Base-by-base conservation (phyloP, 208 protist species). In the Trypanosoma caninum region DNA sequence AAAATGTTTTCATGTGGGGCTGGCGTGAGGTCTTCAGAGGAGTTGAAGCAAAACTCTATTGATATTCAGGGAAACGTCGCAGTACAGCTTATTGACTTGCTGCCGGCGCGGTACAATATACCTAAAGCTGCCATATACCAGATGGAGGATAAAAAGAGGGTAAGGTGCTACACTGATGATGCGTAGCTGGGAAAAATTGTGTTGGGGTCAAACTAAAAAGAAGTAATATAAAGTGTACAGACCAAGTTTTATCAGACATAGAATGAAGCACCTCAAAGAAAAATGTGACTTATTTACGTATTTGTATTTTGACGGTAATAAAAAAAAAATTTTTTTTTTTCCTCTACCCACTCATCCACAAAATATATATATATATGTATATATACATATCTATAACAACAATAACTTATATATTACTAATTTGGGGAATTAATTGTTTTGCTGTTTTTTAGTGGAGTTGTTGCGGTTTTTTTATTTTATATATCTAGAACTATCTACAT, bases 1-100 rank as follows among this genome's bases (percentile, higher is more conserved):
- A 95, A 95, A 71, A 62, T 74, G 23, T 95, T 93, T 55, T 78
- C 86, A 1, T 91, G 89, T 40, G 89, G 89, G n/a, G 85, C 66
- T 20, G 85, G 89, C 55, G 78, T 95, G 45, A 77, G 70, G 1
- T 63, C 75, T 0, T 76, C 80, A 2, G 82, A 83, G 59, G 84
- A 86, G 53, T 74, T 70, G 18, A 79, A 82, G 57, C 84, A 90
- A 69, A 79, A 79, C 65, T 77, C 69, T 53, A 81, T 95, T 58
- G 80, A 93, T 30, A 78, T 93, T 28, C 89, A 95, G 69, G 89
- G 89, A 47, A 85, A 89, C 52, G 70, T 93, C 18, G 68, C 59
- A 22, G 60, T 71, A 1, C 72, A 83, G 47, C 72, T 95, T 13
- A 81, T 78, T 40, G 79, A 93, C 35, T 69, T 95, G 65, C 67